A percentile compares a stretch with the other conserved stretches of the same genome.
phyloP scores from a whole-genome alignment of 2,329 filamentous ascomycete genomes.

The Trichoderma atroviride region DNA sequence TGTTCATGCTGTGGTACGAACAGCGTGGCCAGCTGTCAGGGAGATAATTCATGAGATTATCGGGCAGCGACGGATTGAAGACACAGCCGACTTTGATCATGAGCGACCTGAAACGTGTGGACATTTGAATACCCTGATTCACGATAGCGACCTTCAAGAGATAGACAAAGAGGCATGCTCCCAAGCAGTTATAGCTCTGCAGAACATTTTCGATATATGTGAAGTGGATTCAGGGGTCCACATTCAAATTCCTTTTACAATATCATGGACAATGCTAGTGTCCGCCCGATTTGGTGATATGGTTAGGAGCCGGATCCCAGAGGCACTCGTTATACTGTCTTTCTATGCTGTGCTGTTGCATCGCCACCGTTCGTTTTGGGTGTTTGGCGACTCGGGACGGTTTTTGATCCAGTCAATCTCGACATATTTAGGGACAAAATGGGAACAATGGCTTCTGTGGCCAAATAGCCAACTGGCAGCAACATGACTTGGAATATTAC shows the following conservation, averaged over 20 bases:
- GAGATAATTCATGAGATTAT: background rate
- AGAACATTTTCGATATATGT: constrained; percentile 28
- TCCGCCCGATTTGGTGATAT: constrained; percentile 40
- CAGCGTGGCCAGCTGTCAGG: constrained; percentile 32
- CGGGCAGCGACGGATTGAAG: background rate
- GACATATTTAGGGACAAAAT: background rate
- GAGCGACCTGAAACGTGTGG: background rate
- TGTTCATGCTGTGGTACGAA: constrained; percentile 38
- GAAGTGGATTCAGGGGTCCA: background rate
- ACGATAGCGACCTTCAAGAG: background rate
- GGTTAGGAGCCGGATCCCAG: constrained; percentile 41
- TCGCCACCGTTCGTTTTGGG: constrained; percentile 39
- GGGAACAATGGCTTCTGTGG: constrained; percentile 13
- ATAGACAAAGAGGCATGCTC: constrained; percentile 26
- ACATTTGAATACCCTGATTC: background rate
- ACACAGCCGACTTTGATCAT: background rate
- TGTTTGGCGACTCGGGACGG: constrained; percentile 33
- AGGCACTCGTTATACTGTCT: constrained; percentile 45
- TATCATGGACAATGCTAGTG: constrained; percentile 29
- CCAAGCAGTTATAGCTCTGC: constrained; percentile 25
- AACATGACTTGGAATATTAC: background rate
- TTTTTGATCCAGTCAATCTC: constrained; percentile 20
- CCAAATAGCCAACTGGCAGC: constrained; percentile 5
- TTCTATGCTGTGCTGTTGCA: constrained; percentile 50
- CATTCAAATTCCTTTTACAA: constrained; percentile 25